Evolutionary conservation across 495 filamentous ascomycete species (phyloP).

Genomic region (Clavariopsis aquatica): DNA sequence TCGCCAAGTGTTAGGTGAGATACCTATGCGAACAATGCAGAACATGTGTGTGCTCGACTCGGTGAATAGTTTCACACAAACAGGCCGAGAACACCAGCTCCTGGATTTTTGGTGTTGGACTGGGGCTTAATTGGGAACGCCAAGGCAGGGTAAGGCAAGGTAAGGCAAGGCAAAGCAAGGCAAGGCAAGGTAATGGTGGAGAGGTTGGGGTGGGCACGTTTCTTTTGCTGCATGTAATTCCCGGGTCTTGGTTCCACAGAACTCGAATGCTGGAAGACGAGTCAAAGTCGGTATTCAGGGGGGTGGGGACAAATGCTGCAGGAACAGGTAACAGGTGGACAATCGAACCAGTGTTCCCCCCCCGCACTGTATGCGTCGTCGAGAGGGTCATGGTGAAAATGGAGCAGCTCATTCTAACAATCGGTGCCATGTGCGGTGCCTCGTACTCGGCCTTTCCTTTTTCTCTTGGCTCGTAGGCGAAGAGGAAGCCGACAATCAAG

Average conservation of each 20-base stretch:
- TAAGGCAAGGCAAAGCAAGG: background rate
- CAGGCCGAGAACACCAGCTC: background rate
- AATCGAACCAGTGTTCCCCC: too few relatives aligned
- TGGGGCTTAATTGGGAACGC: background rate
- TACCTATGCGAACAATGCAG: background rate
- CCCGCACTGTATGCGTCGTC: too few relatives aligned
- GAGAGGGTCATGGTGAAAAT: too few relatives aligned
- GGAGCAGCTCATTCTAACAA: too few relatives aligned
- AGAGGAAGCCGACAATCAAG: too few relatives aligned
- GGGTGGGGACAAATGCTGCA: too few relatives aligned
- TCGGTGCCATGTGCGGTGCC: too few relatives aligned
- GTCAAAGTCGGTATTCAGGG: background rate
- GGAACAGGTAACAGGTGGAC: too few relatives aligned
- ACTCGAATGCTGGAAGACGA: background rate
- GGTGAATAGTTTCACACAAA: background rate
- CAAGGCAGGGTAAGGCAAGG: background rate
- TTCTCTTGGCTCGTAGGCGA: too few relatives aligned
- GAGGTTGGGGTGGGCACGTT: too few relatives aligned
- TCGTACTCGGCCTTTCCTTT: too few relatives aligned
- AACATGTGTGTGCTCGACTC: background rate
- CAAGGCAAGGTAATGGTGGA: background rate
- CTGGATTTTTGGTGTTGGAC: background rate
- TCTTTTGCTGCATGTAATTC: too few relatives aligned
- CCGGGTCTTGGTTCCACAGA: background rate
- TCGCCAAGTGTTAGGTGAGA: conserved; percentile 5